Evolutionary conservation across 2,329 filamentous ascomycete genomes (phyloP).

Genomic region (Onygenales sp.): DNA sequence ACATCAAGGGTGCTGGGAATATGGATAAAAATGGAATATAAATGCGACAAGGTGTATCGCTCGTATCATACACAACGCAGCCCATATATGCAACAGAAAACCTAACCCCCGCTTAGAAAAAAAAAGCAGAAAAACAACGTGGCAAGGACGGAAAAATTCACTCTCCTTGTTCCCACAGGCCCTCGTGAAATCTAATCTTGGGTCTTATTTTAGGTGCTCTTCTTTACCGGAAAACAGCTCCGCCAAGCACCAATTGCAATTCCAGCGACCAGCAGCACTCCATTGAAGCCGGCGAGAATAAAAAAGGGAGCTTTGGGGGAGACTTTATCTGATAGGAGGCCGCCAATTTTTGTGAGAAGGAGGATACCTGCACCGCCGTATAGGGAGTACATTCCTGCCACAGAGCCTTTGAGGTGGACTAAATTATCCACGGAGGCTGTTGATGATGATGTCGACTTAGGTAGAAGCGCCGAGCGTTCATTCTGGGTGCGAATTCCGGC

Average conservation of each 20-base stretch:
- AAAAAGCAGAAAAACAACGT: too few species aligned
- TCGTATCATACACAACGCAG: too few species aligned
- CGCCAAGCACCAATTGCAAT: slow-evolving; percentile 11
- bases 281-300: slow-evolving; percentile 88
- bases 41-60: too few species aligned
- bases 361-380: slow-evolving; percentile 85
- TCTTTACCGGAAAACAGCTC: neutral
- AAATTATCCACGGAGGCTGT: slow-evolving; percentile 20
- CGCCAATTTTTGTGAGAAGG: slow-evolving; percentile 82
- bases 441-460: slow-evolving; percentile 14
- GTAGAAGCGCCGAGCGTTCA: slow-evolving; percentile 24
- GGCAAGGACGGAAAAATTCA: too few species aligned
- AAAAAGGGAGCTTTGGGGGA: slow-evolving; percentile 78
- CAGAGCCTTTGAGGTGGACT: slow-evolving; percentile 74
- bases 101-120: too few species aligned
- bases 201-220: too few species aligned
- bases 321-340: slow-evolving; percentile 69
- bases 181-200: too few species aligned
- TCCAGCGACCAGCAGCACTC: slow-evolving; percentile 46
- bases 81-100: too few species aligned
- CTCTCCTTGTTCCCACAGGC: too few species aligned
- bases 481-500: neutral
- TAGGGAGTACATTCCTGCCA: slow-evolving; percentile 88
- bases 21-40: too few species aligned
- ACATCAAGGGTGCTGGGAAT: too few species aligned